Base-by-base conservation (phyloP, 257 asterid species). In the Lycium ferocissimum region DNA sequence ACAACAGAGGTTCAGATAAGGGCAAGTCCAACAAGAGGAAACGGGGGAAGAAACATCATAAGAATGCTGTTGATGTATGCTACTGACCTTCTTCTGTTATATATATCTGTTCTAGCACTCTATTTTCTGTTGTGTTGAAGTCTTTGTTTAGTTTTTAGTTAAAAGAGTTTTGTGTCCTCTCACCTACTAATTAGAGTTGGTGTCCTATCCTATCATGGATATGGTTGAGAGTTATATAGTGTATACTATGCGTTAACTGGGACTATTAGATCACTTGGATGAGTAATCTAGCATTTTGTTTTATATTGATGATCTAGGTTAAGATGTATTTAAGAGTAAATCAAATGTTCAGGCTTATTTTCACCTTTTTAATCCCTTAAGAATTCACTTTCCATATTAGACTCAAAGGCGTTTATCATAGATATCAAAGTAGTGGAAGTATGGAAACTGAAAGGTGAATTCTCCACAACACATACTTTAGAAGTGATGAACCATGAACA, bases 51-150 rank as follows among this genome's bases (percentile, higher is more conserved):
- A 87, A 26, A 26, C 33, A 26, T 26, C 33, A 26, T 26, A 26
- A 86, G 84, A 88, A 86, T n/a, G 62, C 73, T 83, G 82, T 92
- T 75, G 93, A 96, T 82, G 98, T 95, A 83, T 63, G 93, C 71
- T 57, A 11, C 38, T 76, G 61, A 18, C 20, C 47, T 22, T 65
- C 7, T 71, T 73, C 56, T 82, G 20, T 83, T 45, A n/a, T 53
- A 3, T 26, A 61, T 53, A 43, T 83, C 38, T 51, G 45, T 51
- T 45, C 83, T 26, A n/a, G 65, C 62, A n/a, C 62, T 61, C 70
- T 58, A 37, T 26, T 15, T 37, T 38, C n/a, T 82, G 72, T 71
- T 53, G 69, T 65, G 59, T 43, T 33, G 38, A 67, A 43, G 9
- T 58, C 7, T 79, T 47, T 59, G 56, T 26, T 12, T 76, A 6